Evolutionary conservation across 2,329 filamentous ascomycete genomes (phyloP).

Genomic region (Sphaerulina populicola): DNA sequence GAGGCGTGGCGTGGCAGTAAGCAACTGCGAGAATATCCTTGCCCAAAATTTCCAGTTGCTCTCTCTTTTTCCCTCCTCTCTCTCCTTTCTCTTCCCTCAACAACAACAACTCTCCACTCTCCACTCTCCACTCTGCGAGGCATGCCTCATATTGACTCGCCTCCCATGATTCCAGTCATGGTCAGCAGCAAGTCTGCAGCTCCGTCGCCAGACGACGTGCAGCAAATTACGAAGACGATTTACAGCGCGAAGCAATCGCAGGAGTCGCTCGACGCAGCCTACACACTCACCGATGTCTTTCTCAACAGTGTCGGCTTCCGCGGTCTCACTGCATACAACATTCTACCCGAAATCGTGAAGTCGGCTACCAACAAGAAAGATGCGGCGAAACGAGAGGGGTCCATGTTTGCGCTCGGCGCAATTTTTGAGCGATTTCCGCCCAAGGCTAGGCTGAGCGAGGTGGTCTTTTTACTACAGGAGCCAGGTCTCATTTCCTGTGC

Average conservation of each 20-base stretch:
- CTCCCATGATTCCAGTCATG: constrained; percentile 41
- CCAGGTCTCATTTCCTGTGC: constrained; percentile 62
- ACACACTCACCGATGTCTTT: constrained; percentile 56
- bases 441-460: constrained; percentile 68
- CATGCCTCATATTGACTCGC: constrained; percentile 47
- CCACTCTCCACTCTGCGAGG: constrained; percentile 4
- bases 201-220: constrained; percentile 42
- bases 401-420: constrained; percentile 90
- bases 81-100: neutral
- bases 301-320: constrained; percentile 58
- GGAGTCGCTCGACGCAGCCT: constrained; percentile 53
- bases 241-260: constrained; percentile 48
- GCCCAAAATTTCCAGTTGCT: too few relatives aligned
- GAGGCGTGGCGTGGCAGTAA: too few relatives aligned
- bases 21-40: too few relatives aligned
- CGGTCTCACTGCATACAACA: constrained; percentile 53
- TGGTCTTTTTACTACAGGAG: constrained; percentile 73
- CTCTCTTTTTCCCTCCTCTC: neutral
- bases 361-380: constrained; percentile 91
- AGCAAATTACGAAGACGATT: constrained; percentile 37
- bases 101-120: constrained; percentile 4
- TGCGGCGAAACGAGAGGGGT: constrained; percentile 72
- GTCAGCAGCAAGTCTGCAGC: constrained; percentile 40
- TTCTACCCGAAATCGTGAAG: constrained; percentile 60
- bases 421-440: constrained; percentile 83